A percentile compares a stretch with the other conserved stretches of the same genome.
Conservation (phyloP, 2,329 filamentous ascomycete species). For the Decorospora gaudefroyi region DNA sequence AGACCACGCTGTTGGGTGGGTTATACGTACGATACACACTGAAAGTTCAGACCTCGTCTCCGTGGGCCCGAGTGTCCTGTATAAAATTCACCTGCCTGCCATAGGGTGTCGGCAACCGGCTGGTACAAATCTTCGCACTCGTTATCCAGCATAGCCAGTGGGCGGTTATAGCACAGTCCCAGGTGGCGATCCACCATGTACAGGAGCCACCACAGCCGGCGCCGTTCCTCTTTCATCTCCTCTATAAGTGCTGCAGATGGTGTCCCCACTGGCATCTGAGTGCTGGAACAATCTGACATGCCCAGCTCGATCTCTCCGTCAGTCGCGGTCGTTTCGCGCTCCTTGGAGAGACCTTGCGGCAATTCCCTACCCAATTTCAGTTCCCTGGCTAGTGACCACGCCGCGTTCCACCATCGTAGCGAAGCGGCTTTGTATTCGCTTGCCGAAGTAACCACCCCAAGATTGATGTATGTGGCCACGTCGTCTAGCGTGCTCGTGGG, state of each 20-base stretch:
- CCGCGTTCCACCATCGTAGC: constrained; percentile 90
- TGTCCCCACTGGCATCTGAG: constrained; percentile 33
- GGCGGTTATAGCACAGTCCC: constrained; percentile 87
- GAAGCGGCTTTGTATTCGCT: constrained; percentile 84
- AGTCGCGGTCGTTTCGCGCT: constrained; percentile 38
- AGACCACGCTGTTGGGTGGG: not conserved
- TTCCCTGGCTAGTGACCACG: constrained; percentile 86
- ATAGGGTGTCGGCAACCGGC: constrained; percentile 82
- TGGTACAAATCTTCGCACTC: constrained; percentile 83
- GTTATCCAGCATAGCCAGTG: constrained; percentile 77
- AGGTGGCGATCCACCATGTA: constrained; percentile 85
- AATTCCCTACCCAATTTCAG: constrained; percentile 86
- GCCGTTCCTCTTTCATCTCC: constrained; percentile 74
- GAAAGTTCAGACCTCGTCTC: constrained; percentile 70
- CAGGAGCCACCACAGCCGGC: constrained; percentile 90
- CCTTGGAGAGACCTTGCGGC: constrained; percentile 59
- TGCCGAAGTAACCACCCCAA: constrained; percentile 87
- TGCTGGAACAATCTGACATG: constrained; percentile 36
- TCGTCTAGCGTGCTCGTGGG: constrained; percentile 76
- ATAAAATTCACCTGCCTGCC: constrained; percentile 81
- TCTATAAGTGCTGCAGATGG: constrained; percentile 45
- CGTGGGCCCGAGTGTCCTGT: constrained; percentile 49
- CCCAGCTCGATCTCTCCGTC: constrained; percentile 47
- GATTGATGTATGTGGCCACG: constrained; percentile 85
- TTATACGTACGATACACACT: constrained; percentile 66